These are phyloP conservation scores for Maudiozyma turicensis DNA, from an alignment of 805 yeast species.

Conservation along the genomic window DNA sequence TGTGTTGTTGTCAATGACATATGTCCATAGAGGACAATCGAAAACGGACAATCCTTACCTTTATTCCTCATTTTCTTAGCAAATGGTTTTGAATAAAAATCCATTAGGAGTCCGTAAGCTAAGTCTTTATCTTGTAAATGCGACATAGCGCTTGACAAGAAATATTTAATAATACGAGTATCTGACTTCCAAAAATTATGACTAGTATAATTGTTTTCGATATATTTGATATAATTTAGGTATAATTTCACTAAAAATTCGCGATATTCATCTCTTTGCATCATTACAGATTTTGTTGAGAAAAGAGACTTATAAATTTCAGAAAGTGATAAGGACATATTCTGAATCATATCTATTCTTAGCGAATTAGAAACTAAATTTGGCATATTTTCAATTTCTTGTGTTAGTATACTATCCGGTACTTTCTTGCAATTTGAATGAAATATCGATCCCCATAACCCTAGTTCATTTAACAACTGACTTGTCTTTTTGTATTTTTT, in stretches of 20 bases:
- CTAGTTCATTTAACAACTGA: constrained; percentile 19
- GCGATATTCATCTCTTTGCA: constrained; percentile 9
- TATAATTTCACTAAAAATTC: constrained; percentile 13
- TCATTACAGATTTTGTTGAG: constrained; percentile 7
- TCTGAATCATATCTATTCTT: not conserved
- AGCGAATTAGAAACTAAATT: not conserved
- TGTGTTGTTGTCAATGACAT: constrained; percentile 11
- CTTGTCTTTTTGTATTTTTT: constrained; percentile 5
- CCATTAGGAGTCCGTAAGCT: constrained; percentile 17
- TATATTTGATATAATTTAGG: constrained; percentile 1
- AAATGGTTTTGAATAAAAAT: constrained; percentile 13
- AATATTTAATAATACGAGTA: constrained; percentile 16
- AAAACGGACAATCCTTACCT: constrained; percentile 16
- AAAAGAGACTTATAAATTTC: constrained; percentile 19
- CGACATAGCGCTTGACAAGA: constrained; percentile 13
- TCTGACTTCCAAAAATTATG: constrained; percentile 9
- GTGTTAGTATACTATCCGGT: not conserved
- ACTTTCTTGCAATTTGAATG: constrained; percentile 5
- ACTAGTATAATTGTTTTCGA: not conserved
- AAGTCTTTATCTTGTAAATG: constrained; percentile 14
- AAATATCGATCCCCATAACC: constrained; percentile 21
- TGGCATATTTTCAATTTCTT: not conserved
- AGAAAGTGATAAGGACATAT: constrained; percentile 14
- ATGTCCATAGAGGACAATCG: constrained; percentile 18
- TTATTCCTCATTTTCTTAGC: constrained; percentile 7